Base-by-base conservation (phyloP, 495 filamentous ascomycete species). In the Barbatosphaeria neglecta region DNA sequence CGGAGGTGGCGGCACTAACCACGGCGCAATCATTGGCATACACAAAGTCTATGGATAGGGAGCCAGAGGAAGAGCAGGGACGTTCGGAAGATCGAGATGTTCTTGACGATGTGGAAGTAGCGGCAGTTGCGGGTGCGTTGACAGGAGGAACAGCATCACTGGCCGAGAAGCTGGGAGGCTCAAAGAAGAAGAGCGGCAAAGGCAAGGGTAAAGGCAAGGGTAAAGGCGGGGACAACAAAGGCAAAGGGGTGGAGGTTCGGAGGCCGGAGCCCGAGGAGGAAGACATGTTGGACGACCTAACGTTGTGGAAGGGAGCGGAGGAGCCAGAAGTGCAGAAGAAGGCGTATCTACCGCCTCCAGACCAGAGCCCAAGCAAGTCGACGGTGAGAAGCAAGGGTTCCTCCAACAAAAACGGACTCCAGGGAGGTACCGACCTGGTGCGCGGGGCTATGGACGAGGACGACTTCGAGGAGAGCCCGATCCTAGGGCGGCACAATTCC, bases 241-340 rank as follows among this genome's bases (percentile, higher is more conserved):
- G 49, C 28, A 45, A 47, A 9, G 55, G 53, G 19, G 54, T 51
- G 38, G 46, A 49, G 31, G 58, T 57, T 41, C 62, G 68, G 37
- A 56, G 59, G 37, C 58, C 55, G 44, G 48, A 47, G 31, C 31
- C 50, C 33, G 55, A 49, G 37, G 61, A 64, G 48, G 64, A 75
- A 48, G 63, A 68, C 57, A 55, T 66, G 44, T 63, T 65, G 52
- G 63, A 67, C 52, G 64, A 68, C 49, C 46, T 61, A 68, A 67
- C 54, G 65, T 63, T 65, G 60, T 76, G 31, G 74, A 80, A 83
- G 67, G 50, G 71, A 57, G 56, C 74, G 65, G 60, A 82, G 23
- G 35, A 43, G 23, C 37, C 22, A 43, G 16, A 17, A 1, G 13
- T 20, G 16, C 28, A 15, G 15, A 27, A 23, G 4, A 35, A 10